Percentiles rank a stretch among this genome's conserved stretches.
These are phyloP conservation scores for Patellifolia procumbens DNA, from an alignment of 179 eudicot genomes.

Conservation along the genomic window DNA sequence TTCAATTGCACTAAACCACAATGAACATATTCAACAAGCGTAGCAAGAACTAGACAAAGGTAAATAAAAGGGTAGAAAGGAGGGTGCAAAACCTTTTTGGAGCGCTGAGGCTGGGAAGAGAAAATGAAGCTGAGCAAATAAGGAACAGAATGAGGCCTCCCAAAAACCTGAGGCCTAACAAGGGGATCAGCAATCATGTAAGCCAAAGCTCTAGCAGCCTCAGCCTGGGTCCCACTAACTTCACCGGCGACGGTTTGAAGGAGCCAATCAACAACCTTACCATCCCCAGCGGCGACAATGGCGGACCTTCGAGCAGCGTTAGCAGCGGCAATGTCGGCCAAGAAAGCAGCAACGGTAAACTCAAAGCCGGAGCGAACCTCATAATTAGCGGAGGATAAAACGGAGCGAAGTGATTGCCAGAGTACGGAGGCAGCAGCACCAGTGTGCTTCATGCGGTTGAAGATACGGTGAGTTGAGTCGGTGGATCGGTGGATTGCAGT, in stretches of 20 bases:
- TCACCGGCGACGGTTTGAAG: slow-evolving; percentile 54
- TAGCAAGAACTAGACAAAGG: not conserved
- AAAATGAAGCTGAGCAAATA: slow-evolving; percentile 70
- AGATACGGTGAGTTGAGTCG: slow-evolving; percentile 42
- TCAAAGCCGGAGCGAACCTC: slow-evolving; percentile 91
- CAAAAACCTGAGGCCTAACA: slow-evolving; percentile 66
- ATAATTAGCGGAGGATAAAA: slow-evolving; percentile 76
- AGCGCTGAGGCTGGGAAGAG: slow-evolving; percentile 70
- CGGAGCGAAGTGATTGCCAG: slow-evolving; percentile 74
- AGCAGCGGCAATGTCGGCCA: slow-evolving; percentile 97
- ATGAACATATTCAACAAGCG: not conserved
- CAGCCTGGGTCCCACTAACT: slow-evolving; percentile 67
- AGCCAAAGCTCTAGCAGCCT: slow-evolving; percentile 95
- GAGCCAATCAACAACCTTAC: slow-evolving; percentile 88
- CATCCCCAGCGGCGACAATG: slow-evolving; percentile 84
- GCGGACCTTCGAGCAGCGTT: slow-evolving; percentile 75
- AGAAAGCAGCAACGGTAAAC: slow-evolving; percentile 80
- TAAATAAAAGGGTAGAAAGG: not conserved
- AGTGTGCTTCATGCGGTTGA: slow-evolving; percentile 63
- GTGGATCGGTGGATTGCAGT: slow-evolving; percentile 43
- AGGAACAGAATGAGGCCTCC: slow-evolving; percentile 78
- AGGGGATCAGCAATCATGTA: slow-evolving; percentile 83
- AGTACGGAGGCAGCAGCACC: slow-evolving; percentile 77
- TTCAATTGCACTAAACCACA: no score
- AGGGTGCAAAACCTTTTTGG: slow-evolving; percentile 54